Evolutionary conservation across 1,284 basidiomycete species (phyloP), one percentile per base, ranked within the genome.

Genomic region (Cryptococcus sp.): DNA sequence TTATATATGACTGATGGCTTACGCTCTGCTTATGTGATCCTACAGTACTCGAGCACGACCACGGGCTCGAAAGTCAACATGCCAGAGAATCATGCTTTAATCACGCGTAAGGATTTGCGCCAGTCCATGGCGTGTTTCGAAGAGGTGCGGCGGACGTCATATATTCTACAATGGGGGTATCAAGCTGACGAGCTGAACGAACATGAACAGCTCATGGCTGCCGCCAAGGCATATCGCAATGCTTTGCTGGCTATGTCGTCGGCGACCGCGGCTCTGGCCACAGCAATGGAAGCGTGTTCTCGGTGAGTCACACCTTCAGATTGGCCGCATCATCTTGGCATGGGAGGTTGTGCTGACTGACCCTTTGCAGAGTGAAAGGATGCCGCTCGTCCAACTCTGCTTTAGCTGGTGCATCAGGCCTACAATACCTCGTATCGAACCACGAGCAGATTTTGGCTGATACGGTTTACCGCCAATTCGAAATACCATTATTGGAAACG

Each of bases 401-500:
- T 6, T 86, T 93, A 72, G 90, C 89, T 5, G 76, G 74, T 38
- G 87, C 89, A n/a, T 87, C 89, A 17, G 93, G 93, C 2, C 80
- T 96, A 52, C 92, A 96, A 76, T 91, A 93, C 77, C 84, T 97
- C 65, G 88, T 95, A 71, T 88, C 89, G 55, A 95, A 95, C 77
- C 91, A 95, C 70, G 92, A 90, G 83, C 91, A 93, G 75, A 85
- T 96, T 54, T 81, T 96, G 70, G 86, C 90, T 35, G 91, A 93
- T 71, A 86, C 88, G 4, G 82, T 95, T 47, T 91, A 93, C 78
- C 89, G 89, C 69, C 90, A 88, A 56, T 93, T 96, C 63, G 92
- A 95, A 80, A 89, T 88, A 69, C 93, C 93, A 0, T 79, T 96
- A 50, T 85, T 89, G 40, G 87, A 90, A 72, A 88, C 91, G 62